Conservation (phyloP, 176 grass and related monocot species). For the Eleusine indica region DNA sequence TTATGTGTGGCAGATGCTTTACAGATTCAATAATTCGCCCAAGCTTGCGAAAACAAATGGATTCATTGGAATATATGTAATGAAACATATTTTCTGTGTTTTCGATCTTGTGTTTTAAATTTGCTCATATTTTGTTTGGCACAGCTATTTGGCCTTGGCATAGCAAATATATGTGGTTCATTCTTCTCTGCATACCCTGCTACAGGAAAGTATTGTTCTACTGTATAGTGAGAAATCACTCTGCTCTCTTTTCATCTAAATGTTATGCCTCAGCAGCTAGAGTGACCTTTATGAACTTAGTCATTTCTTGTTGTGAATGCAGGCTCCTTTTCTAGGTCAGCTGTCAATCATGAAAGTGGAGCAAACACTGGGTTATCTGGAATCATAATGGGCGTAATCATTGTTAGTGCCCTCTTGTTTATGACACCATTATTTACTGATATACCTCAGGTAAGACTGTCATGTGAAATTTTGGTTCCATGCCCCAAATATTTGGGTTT, state of each 20-base stretch:
- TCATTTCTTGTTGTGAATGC: slow-evolving; percentile 37
- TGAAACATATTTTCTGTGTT: neutral
- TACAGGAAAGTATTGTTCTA: slow-evolving; percentile 67
- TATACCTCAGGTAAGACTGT: slow-evolving; percentile 83
- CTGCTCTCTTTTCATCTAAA: slow-evolving; percentile 15
- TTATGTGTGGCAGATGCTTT: neutral
- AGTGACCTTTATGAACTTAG: slow-evolving; percentile 16
- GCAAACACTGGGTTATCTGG: slow-evolving; percentile 88
- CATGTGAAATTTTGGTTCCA: neutral
- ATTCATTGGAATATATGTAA: too few species aligned
- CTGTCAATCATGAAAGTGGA: slow-evolving; percentile 95
- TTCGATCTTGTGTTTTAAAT: slow-evolving; percentile 21
- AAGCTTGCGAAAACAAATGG: neutral
- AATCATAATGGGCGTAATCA: slow-evolving; percentile 96
- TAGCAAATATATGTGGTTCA: slow-evolving; percentile 92
- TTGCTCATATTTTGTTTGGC: slow-evolving; percentile 28
- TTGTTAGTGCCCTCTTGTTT: slow-evolving; percentile 85
- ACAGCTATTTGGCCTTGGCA: slow-evolving; percentile 93
- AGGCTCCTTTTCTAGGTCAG: slow-evolving; percentile 99
- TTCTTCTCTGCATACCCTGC: slow-evolving; percentile 92
- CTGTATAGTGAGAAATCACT: slow-evolving; percentile 14
- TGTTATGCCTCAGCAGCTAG: slow-evolving; percentile 31
- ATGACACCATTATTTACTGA: slow-evolving; percentile 95
- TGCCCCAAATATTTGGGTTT: slow-evolving; percentile 2
- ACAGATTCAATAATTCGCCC: neutral